phyloP scores from a whole-genome alignment of 352 stramenopile genomes.

The Phytophthora megakarya region DNA sequence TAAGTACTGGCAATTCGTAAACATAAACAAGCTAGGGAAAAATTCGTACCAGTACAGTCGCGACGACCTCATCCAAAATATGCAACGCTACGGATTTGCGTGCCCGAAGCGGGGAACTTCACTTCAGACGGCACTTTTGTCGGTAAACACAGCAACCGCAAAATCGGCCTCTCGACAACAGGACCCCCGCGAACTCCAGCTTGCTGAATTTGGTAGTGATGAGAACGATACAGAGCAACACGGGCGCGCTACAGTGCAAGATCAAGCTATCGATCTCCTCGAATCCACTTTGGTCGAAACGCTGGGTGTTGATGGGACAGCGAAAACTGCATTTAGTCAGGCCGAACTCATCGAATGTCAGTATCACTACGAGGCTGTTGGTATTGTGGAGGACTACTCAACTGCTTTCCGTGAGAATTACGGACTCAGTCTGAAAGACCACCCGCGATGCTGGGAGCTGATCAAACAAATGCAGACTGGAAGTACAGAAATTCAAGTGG shows the following conservation, averaged over 20 bases:
- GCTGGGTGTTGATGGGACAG: conserved; percentile 26
- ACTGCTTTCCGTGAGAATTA: conserved; percentile 37
- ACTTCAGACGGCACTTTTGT: conserved; percentile 7
- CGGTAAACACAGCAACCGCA: background rate
- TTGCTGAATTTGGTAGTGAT: background rate
- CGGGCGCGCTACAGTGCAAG: conserved; percentile 23
- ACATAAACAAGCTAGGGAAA: conserved; percentile 33
- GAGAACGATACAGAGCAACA: conserved; percentile 12
- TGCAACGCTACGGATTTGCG: conserved; percentile 34
- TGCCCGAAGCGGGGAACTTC: conserved; percentile 27
- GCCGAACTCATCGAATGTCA: conserved; percentile 42
- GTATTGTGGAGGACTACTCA: conserved; percentile 40
- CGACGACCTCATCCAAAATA: conserved; percentile 34
- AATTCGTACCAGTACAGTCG: conserved; percentile 40
- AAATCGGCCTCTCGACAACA: background rate
- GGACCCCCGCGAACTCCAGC: background rate
- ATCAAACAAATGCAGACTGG: conserved; percentile 15
- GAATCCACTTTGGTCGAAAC: conserved; percentile 22
- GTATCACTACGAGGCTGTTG: conserved; percentile 29
- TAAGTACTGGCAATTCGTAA: conserved; percentile 37
- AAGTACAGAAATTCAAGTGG: conserved; percentile 12
- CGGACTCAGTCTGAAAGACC: conserved; percentile 6
- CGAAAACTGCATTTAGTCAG: conserved; percentile 33
- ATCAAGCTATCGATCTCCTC: conserved; percentile 29
- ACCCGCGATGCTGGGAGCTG: conserved; percentile 33